Base-by-base conservation (phyloP, 1,139 yeast genomes). In the Taphrina sp. region DNA sequence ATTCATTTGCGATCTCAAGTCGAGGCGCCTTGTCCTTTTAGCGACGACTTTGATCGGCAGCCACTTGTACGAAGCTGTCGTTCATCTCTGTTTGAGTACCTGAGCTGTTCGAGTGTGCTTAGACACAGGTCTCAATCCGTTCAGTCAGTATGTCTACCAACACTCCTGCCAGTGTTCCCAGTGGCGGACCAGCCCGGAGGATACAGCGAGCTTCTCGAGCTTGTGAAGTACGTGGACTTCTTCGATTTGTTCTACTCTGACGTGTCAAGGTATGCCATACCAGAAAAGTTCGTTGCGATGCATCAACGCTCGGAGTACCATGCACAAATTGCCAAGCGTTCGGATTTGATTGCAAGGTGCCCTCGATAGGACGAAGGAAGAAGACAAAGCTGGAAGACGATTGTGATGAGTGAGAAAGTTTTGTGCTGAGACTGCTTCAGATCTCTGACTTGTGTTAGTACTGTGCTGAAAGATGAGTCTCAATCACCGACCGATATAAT, bases 281-380 rank as follows among this genome's bases (percentile, higher is more conserved):
- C 12, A 23, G 58, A 14, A 54, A 54, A 23, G 58, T 54, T 7
- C 58, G 58, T 10, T 54, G 58, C 28, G 58, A 54, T 43, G 58
- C 57, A 4, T 41, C 54, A 8, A 47, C 54, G 17, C 49, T 46
- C 4, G 54, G 54, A 10, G 49, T 54, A 5, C 58, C 58, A 3
- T 54, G 58, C 38, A 54, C 58, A 28, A 53, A 53, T 35, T 53
- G 57, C 35, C 45, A 39, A 17, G 57, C 57, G 7, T 53, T 53
- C 12, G 57, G 57, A 4, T 37, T 53, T 24, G 57, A 53, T 12
- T 53, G 57, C 26, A 46, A 45, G 39, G 38, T 44, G 2, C 45
- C 57, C 5, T 22, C 52, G n/a, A 45, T 47, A 33, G 47, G 52
- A 3, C 16, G 47, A 3, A 37, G 42, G 31, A 36, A 36, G 31